Evolutionary conservation across 2,329 filamentous ascomycete species (phyloP), one percentile per base, ranked within the genome.

Genomic region (Endothia cerciana): DNA sequence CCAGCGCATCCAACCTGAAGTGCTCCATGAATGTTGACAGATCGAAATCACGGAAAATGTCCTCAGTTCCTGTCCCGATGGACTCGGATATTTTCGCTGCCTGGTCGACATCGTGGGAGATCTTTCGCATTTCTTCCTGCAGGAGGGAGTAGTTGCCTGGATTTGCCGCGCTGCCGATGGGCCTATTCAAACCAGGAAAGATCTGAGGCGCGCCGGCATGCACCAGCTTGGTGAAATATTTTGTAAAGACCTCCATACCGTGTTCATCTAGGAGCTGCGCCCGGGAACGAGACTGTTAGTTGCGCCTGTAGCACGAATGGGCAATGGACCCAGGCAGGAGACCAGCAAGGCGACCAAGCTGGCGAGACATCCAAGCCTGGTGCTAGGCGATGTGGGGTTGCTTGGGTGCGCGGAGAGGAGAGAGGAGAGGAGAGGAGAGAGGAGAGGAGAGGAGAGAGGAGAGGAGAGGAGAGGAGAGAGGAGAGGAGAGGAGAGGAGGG

Each of bases 221-320:
- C 75, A 99, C 88, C 77, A 98, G 85, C 79, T 94, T 92, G 79
- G 93, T 90, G 80, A 99, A 97, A 79, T 95, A 97, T 83, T 94
- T 96, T 68, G 92, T 89, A 78, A 94, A 97, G 76, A 97, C 93
- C 85, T 99, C 96, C 94, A 99, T 99, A 76, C 94, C 94, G 93
- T 97, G 90, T 74, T 94, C 94, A 87, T 97, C 90, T 82, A 98
- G 91, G 77, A 98, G 89, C 92, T 97, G 70, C n/a, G 69, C 43
- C 59, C 43, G 30, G 4, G 33, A 22, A 49, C 36, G 45, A 40
- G n/a, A 67, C 28, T 11, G 49, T 56, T n/a, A 63, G 49, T 38
- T 30, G 17, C 22, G 60, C 38, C 45, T 45, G 28, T 17, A 36
- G 17, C 8, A 28, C 28, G 28, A 3, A 13, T 17, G 47, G 47